Conservation (phyloP, 139 green algal species). For the Chlorella sorokiniana region DNA sequence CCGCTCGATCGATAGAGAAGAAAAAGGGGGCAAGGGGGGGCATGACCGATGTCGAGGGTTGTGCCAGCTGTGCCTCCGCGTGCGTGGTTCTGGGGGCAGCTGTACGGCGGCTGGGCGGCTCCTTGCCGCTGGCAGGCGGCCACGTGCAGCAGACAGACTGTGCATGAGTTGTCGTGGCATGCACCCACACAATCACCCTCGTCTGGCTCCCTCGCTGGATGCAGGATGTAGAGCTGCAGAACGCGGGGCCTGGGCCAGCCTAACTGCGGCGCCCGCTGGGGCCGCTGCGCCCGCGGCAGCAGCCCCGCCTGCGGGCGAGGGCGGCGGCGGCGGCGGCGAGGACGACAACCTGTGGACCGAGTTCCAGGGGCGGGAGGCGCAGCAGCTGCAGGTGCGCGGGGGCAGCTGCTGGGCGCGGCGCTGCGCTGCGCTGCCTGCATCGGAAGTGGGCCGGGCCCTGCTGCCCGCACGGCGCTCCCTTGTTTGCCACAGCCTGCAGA, state of each 20-base stretch:
- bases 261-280: conserved; percentile 24
- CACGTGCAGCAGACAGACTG: background rate
- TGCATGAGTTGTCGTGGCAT: background rate
- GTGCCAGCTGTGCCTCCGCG: background rate
- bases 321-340: conserved; percentile 17
- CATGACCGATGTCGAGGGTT: no score
- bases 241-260: conserved; percentile 52
- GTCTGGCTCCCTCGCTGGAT: background rate
- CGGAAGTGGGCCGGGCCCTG: no score
- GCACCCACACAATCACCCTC: background rate
- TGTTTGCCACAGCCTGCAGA: no score
- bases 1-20: background rate
- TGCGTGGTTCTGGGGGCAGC: no score
- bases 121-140: no score
- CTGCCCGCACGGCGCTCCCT: no score
- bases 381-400: conserved; percentile 36
- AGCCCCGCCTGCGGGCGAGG: background rate
- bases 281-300: background rate
- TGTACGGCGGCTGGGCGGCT: no score
- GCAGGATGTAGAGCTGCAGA: conserved; percentile 56
- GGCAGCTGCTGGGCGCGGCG: background rate
- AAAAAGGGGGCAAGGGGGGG: background rate
- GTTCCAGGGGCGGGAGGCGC: conserved; percentile 50
- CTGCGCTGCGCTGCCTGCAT: no score
- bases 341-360: conserved; percentile 56